These are phyloP conservation scores for sunflower (Helianthus annuus) DNA, from an alignment of 129 eudicot genomes.

Conservation along the genomic window HanXRQr2.0-SUNRISE NC_035449.2:19756453-19756952, in stretches of 20 bases:
- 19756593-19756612: slow-evolving; percentile 80
- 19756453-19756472: background rate
- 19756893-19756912: background rate
- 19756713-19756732: slow-evolving; percentile 8
- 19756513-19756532: slow-evolving; percentile 51
- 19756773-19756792: slow-evolving; percentile 56
- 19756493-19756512: slow-evolving; percentile 51
- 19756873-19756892: slow-evolving; percentile 51
- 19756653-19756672: slow-evolving; percentile 4
- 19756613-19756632: slow-evolving; percentile 77
- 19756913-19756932: slow-evolving; percentile 1
- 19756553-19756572: slow-evolving; percentile 60
- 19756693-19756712: background rate
- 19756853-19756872: slow-evolving; percentile 80
- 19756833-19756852: slow-evolving; percentile 93
- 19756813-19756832: slow-evolving; percentile 90
- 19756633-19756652: slow-evolving; percentile 25
- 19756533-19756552: slow-evolving; percentile 65
- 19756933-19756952: background rate
- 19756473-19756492: slow-evolving; percentile 13
- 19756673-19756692: slow-evolving; percentile 12
- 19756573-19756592: slow-evolving; percentile 75
- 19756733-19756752: slow-evolving; percentile 22
- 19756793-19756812: slow-evolving; percentile 61
- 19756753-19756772: slow-evolving; percentile 41